These are phyloP conservation scores for Vicia villosa DNA, from an alignment of 306 rosid species.

Conservation along the genomic window DNA sequence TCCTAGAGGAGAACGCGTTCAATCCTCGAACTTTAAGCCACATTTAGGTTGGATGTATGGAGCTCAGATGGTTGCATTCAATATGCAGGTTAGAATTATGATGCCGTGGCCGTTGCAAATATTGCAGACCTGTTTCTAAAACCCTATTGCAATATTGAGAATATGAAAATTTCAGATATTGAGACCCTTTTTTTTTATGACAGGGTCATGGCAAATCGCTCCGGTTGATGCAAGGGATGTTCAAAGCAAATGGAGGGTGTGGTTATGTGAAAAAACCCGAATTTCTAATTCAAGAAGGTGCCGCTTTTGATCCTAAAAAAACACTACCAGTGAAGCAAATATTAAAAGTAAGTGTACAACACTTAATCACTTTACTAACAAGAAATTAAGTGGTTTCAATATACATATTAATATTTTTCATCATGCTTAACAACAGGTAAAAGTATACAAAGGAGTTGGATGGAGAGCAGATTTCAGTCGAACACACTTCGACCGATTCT, in stretches of 20 bases:
- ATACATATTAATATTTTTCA: conserved; percentile 1
- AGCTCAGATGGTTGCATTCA: conserved; percentile 96
- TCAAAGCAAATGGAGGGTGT: conserved; percentile 84
- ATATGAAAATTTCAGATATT: too few species aligned
- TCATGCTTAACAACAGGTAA: conserved; percentile 57
- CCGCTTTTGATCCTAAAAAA: conserved; percentile 65
- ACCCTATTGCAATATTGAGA: too few species aligned
- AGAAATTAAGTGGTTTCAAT: conserved; percentile 24
- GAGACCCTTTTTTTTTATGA: neutral
- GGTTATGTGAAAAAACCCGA: conserved; percentile 85
- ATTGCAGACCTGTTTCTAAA: too few species aligned
- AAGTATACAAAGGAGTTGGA: conserved; percentile 41
- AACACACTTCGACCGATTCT: conserved; percentile 50
- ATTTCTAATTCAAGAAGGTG: conserved; percentile 48
- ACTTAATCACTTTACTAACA: conserved; percentile 13
- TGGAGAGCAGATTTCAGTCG: conserved; percentile 38
- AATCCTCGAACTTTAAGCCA: conserved; percentile 79
- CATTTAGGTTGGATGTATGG: conserved; percentile 90
- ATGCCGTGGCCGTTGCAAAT: too few species aligned
- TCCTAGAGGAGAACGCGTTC: conserved; percentile 83
- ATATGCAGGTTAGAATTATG: conserved; percentile 78
- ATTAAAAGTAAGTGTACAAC: conserved; percentile 54
- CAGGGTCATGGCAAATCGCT: conserved; percentile 81
- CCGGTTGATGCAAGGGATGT: conserved; percentile 87
- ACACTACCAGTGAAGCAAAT: conserved; percentile 50